Evolutionary conservation across 2,329 filamentous ascomycete genomes (phyloP).

Genomic region (Teratosphaeriaceae sp.): DNA sequence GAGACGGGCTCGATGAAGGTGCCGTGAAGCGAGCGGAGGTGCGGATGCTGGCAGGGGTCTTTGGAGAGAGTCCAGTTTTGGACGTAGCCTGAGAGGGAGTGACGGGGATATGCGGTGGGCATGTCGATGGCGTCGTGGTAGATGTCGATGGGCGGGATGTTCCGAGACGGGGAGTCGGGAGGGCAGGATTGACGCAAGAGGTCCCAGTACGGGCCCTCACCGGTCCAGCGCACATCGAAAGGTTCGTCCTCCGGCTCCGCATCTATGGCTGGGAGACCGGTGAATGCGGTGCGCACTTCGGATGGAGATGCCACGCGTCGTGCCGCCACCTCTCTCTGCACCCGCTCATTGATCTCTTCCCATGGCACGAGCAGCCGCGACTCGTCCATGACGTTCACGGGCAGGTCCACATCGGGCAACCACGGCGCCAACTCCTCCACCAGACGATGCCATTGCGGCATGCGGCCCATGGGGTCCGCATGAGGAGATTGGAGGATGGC

Average conservation of each 20-base stretch:
- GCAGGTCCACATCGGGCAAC: slow-evolving; percentile 40
- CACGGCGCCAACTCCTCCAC: slow-evolving; percentile 27
- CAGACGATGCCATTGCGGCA: slow-evolving; percentile 35
- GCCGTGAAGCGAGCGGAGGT: slow-evolving; percentile 39
- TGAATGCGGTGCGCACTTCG: slow-evolving; percentile 9
- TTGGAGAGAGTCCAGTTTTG: slow-evolving; percentile 38
- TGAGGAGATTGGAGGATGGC: slow-evolving; percentile 24
- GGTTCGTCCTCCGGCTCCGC: neutral
- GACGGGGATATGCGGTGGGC: slow-evolving; percentile 23
- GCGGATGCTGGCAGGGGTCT: slow-evolving; percentile 38
- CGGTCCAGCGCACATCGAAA: neutral
- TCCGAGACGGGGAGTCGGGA: slow-evolving; percentile 30
- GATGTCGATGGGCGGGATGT: slow-evolving; percentile 26
- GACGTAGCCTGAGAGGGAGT: slow-evolving; percentile 39
- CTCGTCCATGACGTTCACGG: slow-evolving; percentile 44
- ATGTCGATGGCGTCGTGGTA: too few species aligned
- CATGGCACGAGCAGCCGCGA: slow-evolving; percentile 39
- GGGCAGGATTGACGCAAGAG: slow-evolving; percentile 34
- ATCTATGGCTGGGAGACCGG: neutral
- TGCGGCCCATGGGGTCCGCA: slow-evolving; percentile 28
- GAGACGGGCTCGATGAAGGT: slow-evolving; percentile 42
- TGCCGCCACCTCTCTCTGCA: slow-evolving; percentile 24
- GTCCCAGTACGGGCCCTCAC: slow-evolving; percentile 32
- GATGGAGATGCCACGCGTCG: slow-evolving; percentile 20
- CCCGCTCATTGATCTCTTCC: slow-evolving; percentile 36